These are phyloP conservation scores for Glycine tomentella DNA, from an alignment of 306 rosid genomes.

Conservation along the genomic window DNA sequence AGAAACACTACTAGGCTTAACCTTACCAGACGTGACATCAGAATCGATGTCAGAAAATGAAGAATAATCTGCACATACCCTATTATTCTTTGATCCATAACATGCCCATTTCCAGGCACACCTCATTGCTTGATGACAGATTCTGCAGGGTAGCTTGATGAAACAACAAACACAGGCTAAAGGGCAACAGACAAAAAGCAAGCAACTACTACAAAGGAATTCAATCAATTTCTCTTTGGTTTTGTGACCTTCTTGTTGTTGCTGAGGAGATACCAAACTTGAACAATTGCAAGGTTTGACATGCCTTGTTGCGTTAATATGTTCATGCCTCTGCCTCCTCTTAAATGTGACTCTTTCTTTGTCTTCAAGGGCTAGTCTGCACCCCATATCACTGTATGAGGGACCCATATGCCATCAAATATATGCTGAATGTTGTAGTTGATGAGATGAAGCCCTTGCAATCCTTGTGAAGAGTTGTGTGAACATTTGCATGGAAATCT, in stretches of 20 bases:
- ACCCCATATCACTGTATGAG: constrained; percentile 43
- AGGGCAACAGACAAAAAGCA: constrained; percentile 65
- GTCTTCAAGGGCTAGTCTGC: constrained; percentile 46
- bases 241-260: constrained; percentile 37
- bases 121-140: constrained; percentile 50
- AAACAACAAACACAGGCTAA: constrained; percentile 56
- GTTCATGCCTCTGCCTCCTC: constrained; percentile 29
- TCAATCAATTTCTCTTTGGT: constrained; percentile 48
- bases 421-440: constrained; percentile 22
- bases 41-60: constrained; percentile 74
- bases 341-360: constrained; percentile 26
- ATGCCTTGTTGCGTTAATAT: constrained; percentile 18
- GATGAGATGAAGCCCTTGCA: constrained; percentile 18
- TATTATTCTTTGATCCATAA: constrained; percentile 47
- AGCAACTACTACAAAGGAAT: constrained; percentile 60
- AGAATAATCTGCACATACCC: constrained; percentile 55
- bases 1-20: constrained; percentile 26
- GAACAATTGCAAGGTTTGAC: constrained; percentile 27
- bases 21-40: constrained; percentile 42
- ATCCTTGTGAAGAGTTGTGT: constrained; percentile 29
- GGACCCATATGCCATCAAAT: constrained; percentile 22
- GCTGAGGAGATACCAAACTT: constrained; percentile 13
- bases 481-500: constrained; percentile 37
- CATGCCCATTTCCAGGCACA: constrained; percentile 51
- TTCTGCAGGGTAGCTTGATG: constrained; percentile 63